Evolutionary conservation across 805 yeast genomes (phyloP), one percentile per base, ranked within the genome.

Genomic region (Geotrichum ghanense): DNA sequence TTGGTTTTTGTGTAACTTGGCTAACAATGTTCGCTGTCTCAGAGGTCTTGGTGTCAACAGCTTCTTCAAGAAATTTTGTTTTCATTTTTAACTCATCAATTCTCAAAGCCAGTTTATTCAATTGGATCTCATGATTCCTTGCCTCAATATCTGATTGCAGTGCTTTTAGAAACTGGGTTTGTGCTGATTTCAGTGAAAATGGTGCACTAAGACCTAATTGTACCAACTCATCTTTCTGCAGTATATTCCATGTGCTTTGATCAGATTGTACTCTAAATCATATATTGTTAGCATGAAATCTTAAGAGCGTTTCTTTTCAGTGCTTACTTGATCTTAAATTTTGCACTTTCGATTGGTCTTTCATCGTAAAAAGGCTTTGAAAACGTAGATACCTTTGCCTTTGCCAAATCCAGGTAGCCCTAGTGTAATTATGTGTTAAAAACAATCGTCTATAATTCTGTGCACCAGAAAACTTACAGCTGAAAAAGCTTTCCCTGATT

Each of bases 401-500:
- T 31, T 9, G 37, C 37, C 37, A 31, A 31, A 31, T 31, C 37
- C 37, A 31, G 14, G 16, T n/a, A 31, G 10, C 37, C 37, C 37
- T 31, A 31, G 19, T 9, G n/a, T n/a, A n/a, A n/a, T n/a, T n/a
- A n/a, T n/a, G n/a, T n/a, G n/a, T n/a, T n/a, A n/a, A n/a, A n/a
- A n/a, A n/a, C n/a, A n/a, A n/a, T n/a, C n/a, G n/a, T n/a, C n/a
- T n/a, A n/a, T n/a, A n/a, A n/a, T n/a, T n/a, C n/a, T n/a, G n/a
- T n/a, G n/a, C n/a, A n/a, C n/a, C n/a, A n/a, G n/a, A n/a, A n/a
- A n/a, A 31, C 37, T 9, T 31, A 31, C 37, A 16, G 37, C 16
- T n/a, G 37, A 31, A 31, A 31, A 31, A 6, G 37, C 37, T 31
- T 31, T 31, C 12, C 37, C 37, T n/a, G 37, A 31, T 31, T n/a